Base-by-base conservation (phyloP, 352 stramenopile genomes). In the Phytophthora melonis region DNA sequence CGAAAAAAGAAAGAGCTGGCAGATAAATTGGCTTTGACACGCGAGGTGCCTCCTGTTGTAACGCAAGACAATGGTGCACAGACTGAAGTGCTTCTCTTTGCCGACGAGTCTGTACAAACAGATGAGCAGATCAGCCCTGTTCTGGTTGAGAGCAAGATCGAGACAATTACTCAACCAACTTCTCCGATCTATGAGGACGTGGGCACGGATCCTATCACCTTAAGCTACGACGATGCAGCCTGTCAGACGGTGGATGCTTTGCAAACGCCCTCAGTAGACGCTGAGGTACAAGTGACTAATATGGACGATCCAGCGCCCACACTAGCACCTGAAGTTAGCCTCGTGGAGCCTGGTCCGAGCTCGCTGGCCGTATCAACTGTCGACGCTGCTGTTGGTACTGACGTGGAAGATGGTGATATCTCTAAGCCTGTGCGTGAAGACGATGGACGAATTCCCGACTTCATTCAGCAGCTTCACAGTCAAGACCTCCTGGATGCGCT, bases 1-100 rank as follows among this genome's bases (percentile, higher is more conserved):
- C 80, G 75, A 45, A 80, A 91, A 49, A 92, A 93, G 47, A 74
- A 87, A 39, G 52, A 59, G 39, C 43, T 92, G 13, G 45, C 68
- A 6, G 75, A 79, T 49, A 75, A 81, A 18, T 61, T 90, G 23
- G 79, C 75, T 18, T 58, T 79, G 47, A 55, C 63, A 9, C 63
- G 60, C 36, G 75, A 67, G 10, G 57, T 8, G 7, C 32, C 34
- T 58, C 13, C n/a, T 63, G 36, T 65, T 63, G 19, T 21, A 8
- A 34, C 23, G 8, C 59, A 65, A 16, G 64, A 70, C 18, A 63
- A 32, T 19, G 58, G 52, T 8, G 72, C 59, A 13, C 72, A 79
- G 49, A 78, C 67, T 58, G 58, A 75, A 1, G 55, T 45, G 21
- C 21, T 2, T 50, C 4, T 6, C 7, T 55, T 59, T 45, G 8